Conservation (phyloP, 1,139 yeast genomes). For the Protomyces gravidus region DNA sequence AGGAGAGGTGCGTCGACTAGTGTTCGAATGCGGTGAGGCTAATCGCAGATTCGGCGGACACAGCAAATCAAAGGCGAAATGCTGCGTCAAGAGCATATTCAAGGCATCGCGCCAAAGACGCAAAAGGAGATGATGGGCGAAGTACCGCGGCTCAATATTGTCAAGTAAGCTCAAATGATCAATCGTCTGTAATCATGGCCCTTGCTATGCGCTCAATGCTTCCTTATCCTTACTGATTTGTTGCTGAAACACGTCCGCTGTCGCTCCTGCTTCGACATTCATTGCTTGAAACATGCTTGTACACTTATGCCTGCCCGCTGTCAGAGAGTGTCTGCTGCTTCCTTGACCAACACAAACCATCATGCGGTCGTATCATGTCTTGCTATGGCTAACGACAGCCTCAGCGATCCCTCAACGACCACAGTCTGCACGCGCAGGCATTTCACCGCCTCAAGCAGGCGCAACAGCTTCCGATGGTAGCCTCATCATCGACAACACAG, state of each 20-base stretch:
- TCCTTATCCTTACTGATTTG: not conserved
- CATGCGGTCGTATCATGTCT: too few relatives aligned
- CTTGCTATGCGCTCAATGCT: too few relatives aligned
- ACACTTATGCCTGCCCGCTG: not conserved
- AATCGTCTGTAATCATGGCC: too few relatives aligned
- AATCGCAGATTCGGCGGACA: constrained; percentile 9
- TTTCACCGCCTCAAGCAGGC: constrained; percentile 2
- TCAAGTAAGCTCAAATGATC: constrained; percentile 3
- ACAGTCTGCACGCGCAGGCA: not conserved
- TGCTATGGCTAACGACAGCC: not conserved
- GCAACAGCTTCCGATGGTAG: constrained; percentile 14
- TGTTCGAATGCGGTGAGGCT: too few relatives aligned
- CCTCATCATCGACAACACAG: constrained; percentile 10
- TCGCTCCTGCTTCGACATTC: not conserved
- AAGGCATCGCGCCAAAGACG: constrained; percentile 23
- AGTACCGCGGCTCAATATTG: constrained; percentile 21
- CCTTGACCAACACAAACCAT: too few relatives aligned
- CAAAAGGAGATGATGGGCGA: constrained; percentile 26
- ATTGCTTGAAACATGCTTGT: not conserved
- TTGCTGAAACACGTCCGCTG: not conserved
- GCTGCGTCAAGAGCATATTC: constrained; percentile 21
- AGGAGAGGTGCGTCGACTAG: constrained; percentile 42
- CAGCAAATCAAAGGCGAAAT: constrained; percentile 17
- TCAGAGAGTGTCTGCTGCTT: too few relatives aligned
- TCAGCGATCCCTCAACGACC: not conserved